Evolutionary conservation across 179 eudicot species (phyloP), one percentile per base, ranked within the genome.

Genomic region (Carnegiea gigantea): DNA sequence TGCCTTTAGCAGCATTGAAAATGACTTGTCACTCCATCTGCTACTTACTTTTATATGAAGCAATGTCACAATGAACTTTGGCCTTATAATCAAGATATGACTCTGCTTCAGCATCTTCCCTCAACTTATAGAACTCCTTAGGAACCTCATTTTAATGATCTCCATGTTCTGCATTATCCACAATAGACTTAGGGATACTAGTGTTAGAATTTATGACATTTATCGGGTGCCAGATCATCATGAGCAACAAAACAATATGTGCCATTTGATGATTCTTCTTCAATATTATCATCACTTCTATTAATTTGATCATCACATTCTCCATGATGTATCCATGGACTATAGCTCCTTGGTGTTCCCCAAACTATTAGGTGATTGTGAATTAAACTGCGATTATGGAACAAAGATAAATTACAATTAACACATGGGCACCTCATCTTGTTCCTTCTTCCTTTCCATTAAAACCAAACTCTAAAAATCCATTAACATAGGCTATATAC

Each of bases 311-410:
- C 0, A 4, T 17, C 77, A 70, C 18, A 14, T 73, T 80, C 72
- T 28, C 82, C 77, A 28, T 80, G 77, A 72, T 46, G 18, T 9
- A 43, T 12, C 44, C 77, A 80, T 21, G 82, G 70, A 36, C 57
- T 57, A 24, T 73, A 80, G 17, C 6, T 57, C 23, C 23, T 30
- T 11, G 30, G 30, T 5, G 51, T 23, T 8, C 71, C 59, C 11
- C 23, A 5, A 18, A 33, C 40, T 23, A 57, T 14, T n/a, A 73
- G 73, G 40, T 72, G 38, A 73, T 3, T 3, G 18, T 26, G 74
- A 57, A 78, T 78, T 3, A 8, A 4, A 12, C 44, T 67, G 14
- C 64, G 44, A 64, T 43, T 11, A 15, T 64, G 59, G 23, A 53
- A 17, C n/a, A 43, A 23, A n/a, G 5, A 2, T 1, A 38, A 21